phyloP scores from a whole-genome alignment of 495 filamentous ascomycete genomes.

The Lepraria neglecta region DNA sequence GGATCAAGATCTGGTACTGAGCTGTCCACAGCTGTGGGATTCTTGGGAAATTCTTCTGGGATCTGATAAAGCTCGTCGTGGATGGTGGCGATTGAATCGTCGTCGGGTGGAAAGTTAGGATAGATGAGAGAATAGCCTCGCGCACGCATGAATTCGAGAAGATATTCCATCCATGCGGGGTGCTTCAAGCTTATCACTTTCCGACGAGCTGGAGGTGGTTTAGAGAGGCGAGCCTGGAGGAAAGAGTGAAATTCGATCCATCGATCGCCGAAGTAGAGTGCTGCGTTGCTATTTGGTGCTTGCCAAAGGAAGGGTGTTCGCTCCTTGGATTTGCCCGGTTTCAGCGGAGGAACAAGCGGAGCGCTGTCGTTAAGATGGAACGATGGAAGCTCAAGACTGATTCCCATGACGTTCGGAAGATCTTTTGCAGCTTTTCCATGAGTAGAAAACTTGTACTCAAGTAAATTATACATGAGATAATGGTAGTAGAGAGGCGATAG shows the following conservation, averaged over 20 bases:
- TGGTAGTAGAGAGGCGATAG: conserved; percentile 71
- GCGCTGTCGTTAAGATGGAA: conserved; percentile 50
- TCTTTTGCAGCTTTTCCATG: conserved; percentile 38
- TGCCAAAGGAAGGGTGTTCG: conserved; percentile 68
- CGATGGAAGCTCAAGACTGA: conserved; percentile 68
- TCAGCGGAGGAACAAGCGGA: conserved; percentile 47
- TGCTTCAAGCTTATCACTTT: conserved; percentile 52
- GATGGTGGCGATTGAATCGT: conserved; percentile 52
- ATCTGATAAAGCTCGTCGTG: conserved; percentile 65
- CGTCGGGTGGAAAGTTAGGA: conserved; percentile 49
- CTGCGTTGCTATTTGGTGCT: conserved; percentile 70
- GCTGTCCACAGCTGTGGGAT: background rate
- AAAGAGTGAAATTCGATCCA: conserved; percentile 78
- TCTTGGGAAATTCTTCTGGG: conserved; percentile 57
- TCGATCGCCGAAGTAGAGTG: conserved; percentile 72
- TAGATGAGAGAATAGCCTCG: conserved; percentile 71
- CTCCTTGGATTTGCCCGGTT: conserved; percentile 26
- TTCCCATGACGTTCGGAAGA: conserved; percentile 55
- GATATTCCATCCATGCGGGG: conserved; percentile 71
- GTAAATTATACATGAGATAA: conserved; percentile 66
- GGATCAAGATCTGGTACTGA: conserved; percentile 19
- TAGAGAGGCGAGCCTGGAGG: conserved; percentile 50
- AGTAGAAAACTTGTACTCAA: conserved; percentile 68
- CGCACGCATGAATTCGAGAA: conserved; percentile 63
- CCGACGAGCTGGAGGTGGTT: conserved; percentile 23